Evolutionary conservation across 2,329 filamentous ascomycete genomes (phyloP), one percentile per base, ranked within the genome.

Genomic region (Alternaria burnsii): DNA sequence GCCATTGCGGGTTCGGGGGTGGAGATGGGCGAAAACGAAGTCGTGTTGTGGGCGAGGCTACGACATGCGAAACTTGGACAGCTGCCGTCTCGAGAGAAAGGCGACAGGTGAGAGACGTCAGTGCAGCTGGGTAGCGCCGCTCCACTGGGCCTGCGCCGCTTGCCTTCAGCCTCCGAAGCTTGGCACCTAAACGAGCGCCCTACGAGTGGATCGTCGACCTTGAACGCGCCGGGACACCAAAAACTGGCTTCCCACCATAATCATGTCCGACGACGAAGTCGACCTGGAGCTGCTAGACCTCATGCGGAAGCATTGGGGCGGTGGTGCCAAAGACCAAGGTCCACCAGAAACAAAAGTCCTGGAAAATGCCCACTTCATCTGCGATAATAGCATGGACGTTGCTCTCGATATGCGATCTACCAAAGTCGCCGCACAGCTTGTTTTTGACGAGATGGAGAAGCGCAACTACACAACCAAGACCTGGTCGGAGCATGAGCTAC

Each of bases 301-400:
- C 20, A 86, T 98, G 14, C 90, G 93, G 54, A 88, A 95, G 77
- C 92, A 93, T 64, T 85, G 96, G 20, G 87, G 87, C 44, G 80
- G 90, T 55, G 86, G 86, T 58, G 80, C 83, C 20, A 78, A 82
- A 26, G 73, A 87, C 47, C 80, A 86, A 20, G 85, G 77, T 5
- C 80, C 89, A 22, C 86, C 91, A 20, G 91, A 94, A 70, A 97
- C 92, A 6, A 91, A 89, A 52, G 93, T 98, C 41, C 86, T 98
- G 5, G 84, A 92, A 66, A 87, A 89, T 63, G 94, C 94, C 44
- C 89, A 97, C 79, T 92, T 90, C 80, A 89, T 98, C 72, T 97
- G 91, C 80, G 89, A 97, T 81, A 95, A 97, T 79, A 88, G 92
- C 65, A 93, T 97, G 76, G 95, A 99, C 76, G 93, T 99, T 34